A percentile compares a stretch with the other conserved stretches of the same genome.
Conservation (phyloP, 371 early-diverging fungal species). For the Conidiobolus incongruus region DNA sequence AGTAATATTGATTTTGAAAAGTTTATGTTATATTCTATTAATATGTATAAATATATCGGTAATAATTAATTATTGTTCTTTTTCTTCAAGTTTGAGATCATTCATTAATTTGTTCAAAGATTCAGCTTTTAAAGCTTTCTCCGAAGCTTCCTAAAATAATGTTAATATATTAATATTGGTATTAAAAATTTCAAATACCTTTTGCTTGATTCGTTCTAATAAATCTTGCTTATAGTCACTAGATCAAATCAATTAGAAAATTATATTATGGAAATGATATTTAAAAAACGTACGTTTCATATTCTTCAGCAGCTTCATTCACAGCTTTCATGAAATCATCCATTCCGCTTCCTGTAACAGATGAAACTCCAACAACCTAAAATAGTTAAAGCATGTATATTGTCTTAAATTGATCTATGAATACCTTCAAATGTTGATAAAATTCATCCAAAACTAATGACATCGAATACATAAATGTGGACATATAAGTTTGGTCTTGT, state of each 20-base stretch:
- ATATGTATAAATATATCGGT: too few relatives aligned
- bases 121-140: constrained; percentile 9
- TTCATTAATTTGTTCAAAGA: too few relatives aligned
- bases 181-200: constrained; percentile 2
- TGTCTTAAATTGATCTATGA: too few relatives aligned
- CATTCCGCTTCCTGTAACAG: constrained; percentile 88
- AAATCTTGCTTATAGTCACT: constrained; percentile 8
- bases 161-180: not conserved
- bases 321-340: constrained; percentile 76
- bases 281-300: constrained; percentile 19
- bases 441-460: constrained; percentile 96
- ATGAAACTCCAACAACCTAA: constrained; percentile 68
- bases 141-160: constrained; percentile 7
- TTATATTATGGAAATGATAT: not conserved
- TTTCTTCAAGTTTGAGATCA: too few relatives aligned
- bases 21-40: too few relatives aligned
- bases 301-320: constrained; percentile 64
- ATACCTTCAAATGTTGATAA: constrained; percentile 60
- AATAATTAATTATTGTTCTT: too few relatives aligned
- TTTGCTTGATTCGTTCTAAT: not conserved
- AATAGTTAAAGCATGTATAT: too few relatives aligned
- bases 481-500: constrained; percentile 67
- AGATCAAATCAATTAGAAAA: not conserved
- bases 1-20: too few relatives aligned
- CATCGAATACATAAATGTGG: constrained; percentile 82